Evolutionary conservation across 495 filamentous ascomycete species (phyloP), one percentile per base, ranked within the genome.

Genomic region (Talaromyces proteolyticus): DNA sequence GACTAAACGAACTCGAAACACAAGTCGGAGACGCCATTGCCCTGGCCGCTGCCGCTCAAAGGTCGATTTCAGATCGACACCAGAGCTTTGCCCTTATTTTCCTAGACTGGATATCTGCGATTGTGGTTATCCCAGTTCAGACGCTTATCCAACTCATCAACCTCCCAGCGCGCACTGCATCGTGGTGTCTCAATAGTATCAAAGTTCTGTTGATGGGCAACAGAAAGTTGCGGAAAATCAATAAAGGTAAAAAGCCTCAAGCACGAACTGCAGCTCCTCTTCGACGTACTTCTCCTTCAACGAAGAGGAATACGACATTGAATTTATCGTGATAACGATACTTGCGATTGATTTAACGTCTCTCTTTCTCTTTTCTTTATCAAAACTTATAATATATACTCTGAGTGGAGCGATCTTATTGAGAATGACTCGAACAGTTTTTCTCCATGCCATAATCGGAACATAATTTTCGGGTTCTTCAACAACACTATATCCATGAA

Each of bases 11-110:
- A 20, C 67, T 96, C 14, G 85, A 95, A 50, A 59, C 66, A 0
- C 77, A 86, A 37, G 62, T 94, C 17, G 79, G 80, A 24, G 91
- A 96, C 55, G 86, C 89, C 1, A 73, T 96, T 40, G 75, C 87
- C 1, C 70, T 96, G 12, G 86, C 89, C 11, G 89, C 87, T 2
- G 84, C 83, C 0, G 88, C 84, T 0, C 85, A 87, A 63, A 77
- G 76, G 20, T 57, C 65, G 54, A 59, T 6, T 57, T 65, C 22
- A 1, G 39, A 51, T 6, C 23, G 21, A 25, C 39, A 38, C 2
- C 49, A 51, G n/a, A 44, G 22, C 21, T 51, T 51, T 44, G 39
- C n/a, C 6, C 34, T 49, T 23, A n/a, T 37, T 5, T 21, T 51
- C 5, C 39, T 45, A 7, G 42, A 51, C 44, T 51, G 49, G 49